Evolutionary conservation across 768 basidiomycete species (phyloP).

Genomic region (Xerocomellus amylosporus): DNA sequence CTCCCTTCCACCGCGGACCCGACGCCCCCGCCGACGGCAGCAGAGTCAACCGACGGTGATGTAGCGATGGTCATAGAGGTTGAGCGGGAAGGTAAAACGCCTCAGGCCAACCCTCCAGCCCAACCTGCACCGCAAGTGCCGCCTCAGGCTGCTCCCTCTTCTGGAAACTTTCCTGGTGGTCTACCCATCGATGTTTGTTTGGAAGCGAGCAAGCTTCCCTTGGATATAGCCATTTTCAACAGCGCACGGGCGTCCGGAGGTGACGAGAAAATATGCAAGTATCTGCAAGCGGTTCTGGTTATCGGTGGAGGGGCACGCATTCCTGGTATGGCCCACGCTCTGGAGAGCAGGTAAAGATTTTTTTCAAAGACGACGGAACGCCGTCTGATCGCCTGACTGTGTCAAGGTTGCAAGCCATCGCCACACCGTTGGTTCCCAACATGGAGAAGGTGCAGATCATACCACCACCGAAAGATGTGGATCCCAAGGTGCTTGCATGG

Average conservation of each 20-base stretch:
- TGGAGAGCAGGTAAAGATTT: conserved; percentile 72
- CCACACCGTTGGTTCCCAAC: conserved; percentile 74
- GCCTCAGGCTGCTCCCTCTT: conserved; percentile 22
- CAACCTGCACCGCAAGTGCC: conserved; percentile 17
- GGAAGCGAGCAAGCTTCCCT: conserved; percentile 85
- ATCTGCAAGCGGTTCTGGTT: conserved; percentile 82
- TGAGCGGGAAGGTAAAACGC: conserved; percentile 40
- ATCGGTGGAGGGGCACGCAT: conserved; percentile 82
- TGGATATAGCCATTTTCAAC: conserved; percentile 92
- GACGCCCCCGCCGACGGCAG: conserved; percentile 27
- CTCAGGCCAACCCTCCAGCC: conserved; percentile 26
- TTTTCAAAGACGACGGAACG: neutral
- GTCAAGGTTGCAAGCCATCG: conserved; percentile 69
- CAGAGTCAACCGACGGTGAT: conserved; percentile 26
- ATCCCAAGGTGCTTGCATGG: conserved; percentile 89
- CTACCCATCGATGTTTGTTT: conserved; percentile 72
- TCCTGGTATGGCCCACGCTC: conserved; percentile 79
- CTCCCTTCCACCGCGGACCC: conserved; percentile 33
- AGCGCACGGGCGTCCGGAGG: conserved; percentile 84
- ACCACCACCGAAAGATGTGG: conserved; percentile 91
- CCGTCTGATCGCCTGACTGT: conserved; percentile 6
- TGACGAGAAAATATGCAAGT: conserved; percentile 87
- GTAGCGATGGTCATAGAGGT: conserved; percentile 46
- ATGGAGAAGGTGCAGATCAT: conserved; percentile 91
- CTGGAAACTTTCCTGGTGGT: conserved; percentile 38